Percentiles rank a stretch among this genome's conserved stretches.
phyloP scores from a whole-genome alignment of 1,284 basidiomycete genomes.

The Cutaneotrichosporon sp. region DNA sequence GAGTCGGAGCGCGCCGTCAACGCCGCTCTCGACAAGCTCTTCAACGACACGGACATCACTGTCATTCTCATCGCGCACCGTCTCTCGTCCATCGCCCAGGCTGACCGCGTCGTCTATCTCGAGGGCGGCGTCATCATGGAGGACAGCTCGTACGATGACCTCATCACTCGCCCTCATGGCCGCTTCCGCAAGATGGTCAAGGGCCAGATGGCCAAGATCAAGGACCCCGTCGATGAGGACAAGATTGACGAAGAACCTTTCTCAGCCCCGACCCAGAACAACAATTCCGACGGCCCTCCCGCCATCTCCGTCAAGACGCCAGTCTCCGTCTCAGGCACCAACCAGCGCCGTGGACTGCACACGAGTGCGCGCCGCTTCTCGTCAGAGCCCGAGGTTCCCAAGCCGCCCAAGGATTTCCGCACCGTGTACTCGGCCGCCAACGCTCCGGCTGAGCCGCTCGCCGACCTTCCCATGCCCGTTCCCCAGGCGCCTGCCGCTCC shows the following conservation, averaged over 20 bases:
- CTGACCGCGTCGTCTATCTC: conserved; percentile 55
- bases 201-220: conserved; percentile 48
- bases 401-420: conserved; percentile 30
- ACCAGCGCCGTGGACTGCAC: conserved; percentile 24
- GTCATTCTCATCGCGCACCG: conserved; percentile 58
- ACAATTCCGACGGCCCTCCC: neutral
- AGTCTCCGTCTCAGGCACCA: conserved; percentile 12
- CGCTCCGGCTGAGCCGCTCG: conserved; percentile 28
- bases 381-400: conserved; percentile 33
- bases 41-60: conserved; percentile 54
- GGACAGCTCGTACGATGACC: conserved; percentile 54
- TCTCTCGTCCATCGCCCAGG: conserved; percentile 56
- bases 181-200: conserved; percentile 52
- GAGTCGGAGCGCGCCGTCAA: conserved; percentile 52
- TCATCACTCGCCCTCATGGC: conserved; percentile 46
- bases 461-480: conserved; percentile 38
- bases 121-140: conserved; percentile 56
- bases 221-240: conserved; percentile 33
- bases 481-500: conserved; percentile 41
- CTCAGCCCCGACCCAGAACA: neutral
- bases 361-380: conserved; percentile 25
- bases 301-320: conserved; percentile 23
- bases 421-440: conserved; percentile 44
- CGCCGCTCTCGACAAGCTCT: conserved; percentile 54
- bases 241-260: conserved; percentile 5